phyloP scores from a whole-genome alignment of 164 flowering plant genomes.

The Cinnamomum chago region DNA sequence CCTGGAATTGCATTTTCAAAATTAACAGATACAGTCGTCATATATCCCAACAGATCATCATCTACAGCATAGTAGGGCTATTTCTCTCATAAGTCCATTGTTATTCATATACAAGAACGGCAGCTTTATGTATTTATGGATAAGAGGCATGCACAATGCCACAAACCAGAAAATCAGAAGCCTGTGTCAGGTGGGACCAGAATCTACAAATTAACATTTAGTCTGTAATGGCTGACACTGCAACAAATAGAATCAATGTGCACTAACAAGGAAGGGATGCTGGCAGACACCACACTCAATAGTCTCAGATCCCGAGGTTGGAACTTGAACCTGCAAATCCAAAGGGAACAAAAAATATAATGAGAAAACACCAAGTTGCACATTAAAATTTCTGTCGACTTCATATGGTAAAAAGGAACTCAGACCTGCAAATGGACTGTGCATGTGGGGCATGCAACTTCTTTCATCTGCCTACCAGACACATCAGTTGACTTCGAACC shows the following conservation, averaged over 20 bases:
- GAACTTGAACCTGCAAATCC: slow-evolving; percentile 68
- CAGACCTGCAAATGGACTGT: slow-evolving; percentile 96
- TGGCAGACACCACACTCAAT: slow-evolving; percentile 98
- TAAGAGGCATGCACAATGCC: background rate
- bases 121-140: too few relatives aligned
- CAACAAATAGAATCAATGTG: slow-evolving; percentile 37
- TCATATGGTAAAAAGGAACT: background rate
- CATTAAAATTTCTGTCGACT: background rate
- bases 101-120: too few relatives aligned
- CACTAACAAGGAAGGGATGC: slow-evolving; percentile 91
- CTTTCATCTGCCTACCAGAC: slow-evolving; percentile 77
- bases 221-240: background rate
- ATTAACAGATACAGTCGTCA: too few relatives aligned
- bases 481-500: slow-evolving; percentile 58
- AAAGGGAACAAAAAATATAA: background rate
- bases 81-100: too few relatives aligned
- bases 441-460: slow-evolving; percentile 96
- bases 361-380: background rate
- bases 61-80: too few relatives aligned
- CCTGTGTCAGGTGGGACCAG: slow-evolving; percentile 1
- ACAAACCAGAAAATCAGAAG: slow-evolving; percentile 3
- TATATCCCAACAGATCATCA: too few relatives aligned
- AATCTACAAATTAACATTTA: background rate
- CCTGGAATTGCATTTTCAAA: too few relatives aligned
- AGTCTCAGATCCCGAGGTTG: slow-evolving; percentile 88